Evolutionary conservation across 371 early-diverging fungal genomes (phyloP).

Genomic region (Circinella minor): DNA sequence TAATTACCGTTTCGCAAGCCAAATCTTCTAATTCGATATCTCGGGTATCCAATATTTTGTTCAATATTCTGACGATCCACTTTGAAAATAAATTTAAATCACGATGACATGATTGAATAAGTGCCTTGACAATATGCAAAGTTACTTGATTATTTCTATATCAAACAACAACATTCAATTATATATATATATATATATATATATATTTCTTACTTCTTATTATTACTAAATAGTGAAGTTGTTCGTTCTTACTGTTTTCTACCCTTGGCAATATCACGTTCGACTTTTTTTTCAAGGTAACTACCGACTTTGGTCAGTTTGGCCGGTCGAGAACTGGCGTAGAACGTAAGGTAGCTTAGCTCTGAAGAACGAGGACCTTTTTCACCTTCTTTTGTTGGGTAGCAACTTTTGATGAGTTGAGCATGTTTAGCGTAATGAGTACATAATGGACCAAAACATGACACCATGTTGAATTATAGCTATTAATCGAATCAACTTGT

Average conservation of each 20-base stretch:
- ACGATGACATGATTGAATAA: constrained; percentile 74
- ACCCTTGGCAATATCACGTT: constrained; percentile 66
- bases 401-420: constrained; percentile 86
- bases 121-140: constrained; percentile 71
- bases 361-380: constrained; percentile 80
- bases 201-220: neutral
- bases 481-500: no score
- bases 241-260: constrained; percentile 50
- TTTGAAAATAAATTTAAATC: constrained; percentile 85
- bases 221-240: neutral
- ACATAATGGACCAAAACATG: constrained; percentile 19
- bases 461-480: neutral
- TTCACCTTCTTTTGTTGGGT: constrained; percentile 77
- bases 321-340: constrained; percentile 85
- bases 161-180: neutral
- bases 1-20: constrained; percentile 57
- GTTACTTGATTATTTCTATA: constrained; percentile 50
- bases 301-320: constrained; percentile 91
- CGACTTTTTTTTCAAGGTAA: constrained; percentile 75
- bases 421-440: constrained; percentile 81
- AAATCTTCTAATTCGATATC: constrained; percentile 56
- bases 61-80: constrained; percentile 59
- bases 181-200: no score
- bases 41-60: constrained; percentile 56
- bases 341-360: constrained; percentile 88